Evolutionary conservation across 1,284 basidiomycete genomes (phyloP).

Genomic region (Phylloporus sp.): DNA sequence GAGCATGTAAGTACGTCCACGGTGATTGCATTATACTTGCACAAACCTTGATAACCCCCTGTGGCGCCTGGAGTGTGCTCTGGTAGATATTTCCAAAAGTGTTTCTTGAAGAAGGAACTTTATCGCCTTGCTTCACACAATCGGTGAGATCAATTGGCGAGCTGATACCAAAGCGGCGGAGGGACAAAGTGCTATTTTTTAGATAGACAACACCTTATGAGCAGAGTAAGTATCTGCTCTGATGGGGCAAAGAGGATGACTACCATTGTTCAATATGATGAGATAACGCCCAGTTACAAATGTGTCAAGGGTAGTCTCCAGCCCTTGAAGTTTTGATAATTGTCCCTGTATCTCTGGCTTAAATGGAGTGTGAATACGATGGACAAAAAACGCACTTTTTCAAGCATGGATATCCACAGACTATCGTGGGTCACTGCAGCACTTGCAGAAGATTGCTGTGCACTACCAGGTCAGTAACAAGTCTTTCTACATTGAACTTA

Average conservation of each 20-base stretch:
- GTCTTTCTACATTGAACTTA: background rate
- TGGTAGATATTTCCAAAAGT: background rate
- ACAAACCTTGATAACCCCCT: background rate
- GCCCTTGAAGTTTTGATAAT: background rate
- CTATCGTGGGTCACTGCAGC: constrained; percentile 1
- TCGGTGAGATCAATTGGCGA: constrained; percentile 3
- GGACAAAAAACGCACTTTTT: background rate
- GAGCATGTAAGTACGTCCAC: background rate
- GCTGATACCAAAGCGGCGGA: background rate
- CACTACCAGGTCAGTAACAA: background rate
- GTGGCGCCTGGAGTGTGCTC: background rate
- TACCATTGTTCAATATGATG: background rate
- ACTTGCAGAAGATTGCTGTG: background rate
- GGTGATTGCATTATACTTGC: background rate
- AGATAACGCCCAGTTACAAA: background rate
- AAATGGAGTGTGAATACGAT: too few species aligned
- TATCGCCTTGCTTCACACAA: background rate
- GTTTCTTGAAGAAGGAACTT: background rate
- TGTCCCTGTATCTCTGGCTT: background rate
- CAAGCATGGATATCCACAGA: background rate
- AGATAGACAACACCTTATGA: background rate
- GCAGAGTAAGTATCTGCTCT: background rate
- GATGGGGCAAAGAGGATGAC: background rate
- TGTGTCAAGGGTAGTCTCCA: background rate
- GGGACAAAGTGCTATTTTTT: background rate